Conservation (phyloP, 352 stramenopile species). For the Thraustochytrium striatum region DNA sequence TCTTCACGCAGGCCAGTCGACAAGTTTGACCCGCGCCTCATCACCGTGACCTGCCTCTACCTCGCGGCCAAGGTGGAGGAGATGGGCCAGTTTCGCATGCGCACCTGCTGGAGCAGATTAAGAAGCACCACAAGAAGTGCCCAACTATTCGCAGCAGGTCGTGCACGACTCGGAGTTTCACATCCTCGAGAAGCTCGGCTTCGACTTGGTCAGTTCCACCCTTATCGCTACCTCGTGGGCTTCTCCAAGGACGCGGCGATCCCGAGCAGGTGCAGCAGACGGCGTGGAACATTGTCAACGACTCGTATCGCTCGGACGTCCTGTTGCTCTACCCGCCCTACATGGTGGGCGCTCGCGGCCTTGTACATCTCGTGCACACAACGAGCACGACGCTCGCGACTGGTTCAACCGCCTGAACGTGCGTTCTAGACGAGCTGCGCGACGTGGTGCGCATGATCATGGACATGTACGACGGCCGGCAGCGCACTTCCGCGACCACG, state of each 20-base stretch:
- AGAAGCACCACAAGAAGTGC: neutral
- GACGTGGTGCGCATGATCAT: slow-evolving; percentile 27
- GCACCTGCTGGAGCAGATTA: neutral
- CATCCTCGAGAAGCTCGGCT: slow-evolving; percentile 21
- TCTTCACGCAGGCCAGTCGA: neutral
- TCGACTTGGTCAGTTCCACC: slow-evolving; percentile 41
- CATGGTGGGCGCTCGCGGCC: slow-evolving; percentile 8
- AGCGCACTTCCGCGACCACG: neutral
- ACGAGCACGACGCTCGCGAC: neutral
- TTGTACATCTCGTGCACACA: slow-evolving; percentile 35
- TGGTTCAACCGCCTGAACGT: slow-evolving; percentile 38
- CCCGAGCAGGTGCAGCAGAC: neutral
- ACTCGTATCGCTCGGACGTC: slow-evolving; percentile 25
- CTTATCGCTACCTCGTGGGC: neutral
- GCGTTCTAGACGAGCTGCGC: neutral
- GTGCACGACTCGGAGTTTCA: slow-evolving; percentile 45
- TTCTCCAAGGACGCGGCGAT: slow-evolving; percentile 3
- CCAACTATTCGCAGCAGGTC: neutral
- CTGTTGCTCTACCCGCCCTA: slow-evolving; percentile 40
- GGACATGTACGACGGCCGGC: slow-evolving; percentile 12
- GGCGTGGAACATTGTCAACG: slow-evolving; percentile 35
- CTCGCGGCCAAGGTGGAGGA: slow-evolving; percentile 38
- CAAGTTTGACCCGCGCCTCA: slow-evolving; percentile 34
- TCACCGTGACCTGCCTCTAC: slow-evolving; percentile 29
- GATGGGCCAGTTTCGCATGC: slow-evolving; percentile 10